Base-by-base conservation (phyloP, 2,329 filamentous ascomycete species). In the Aureobasidium sp. region DNA sequence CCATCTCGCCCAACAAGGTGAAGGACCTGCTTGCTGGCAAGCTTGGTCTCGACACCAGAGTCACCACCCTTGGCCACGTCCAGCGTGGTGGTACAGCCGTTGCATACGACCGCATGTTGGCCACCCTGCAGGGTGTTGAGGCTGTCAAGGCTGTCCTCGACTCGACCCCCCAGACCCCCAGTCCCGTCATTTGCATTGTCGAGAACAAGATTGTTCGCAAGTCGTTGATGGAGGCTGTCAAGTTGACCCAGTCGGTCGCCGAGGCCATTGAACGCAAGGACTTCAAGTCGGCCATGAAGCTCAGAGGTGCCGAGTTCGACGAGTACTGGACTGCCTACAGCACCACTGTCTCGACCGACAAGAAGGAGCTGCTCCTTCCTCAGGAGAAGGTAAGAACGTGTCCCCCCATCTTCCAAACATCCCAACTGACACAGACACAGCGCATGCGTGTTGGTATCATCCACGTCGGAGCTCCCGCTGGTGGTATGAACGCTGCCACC, bases 131-230 rank as follows among this genome's bases (percentile, higher is more conserved):
- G 72, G 94, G 92, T 69, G 90, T 95, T 3, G 92, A 96, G 74
- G 93, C 92, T 25, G 92, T 97, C 69, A 90, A 89, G 69, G 92
- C 93, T 23, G 90, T 96, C 19, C 81, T 96, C 29, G 90, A 95
- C 65, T 89, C 90, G 53, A 95, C 86, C 0, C 91, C 94, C 10
- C 88, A 94, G 45, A 93, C 89, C 0, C 89, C 90, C 60, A 96
- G 91, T 51, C 93, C 91, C 61, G 92, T 99, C 70, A 97, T 99
- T 71, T 92, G 91, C 67, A 92, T 99, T 67, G 92, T 87, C 65
- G 94, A 99, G 79, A 97, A 97, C 82, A 95, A 99, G 78, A 97
- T 99, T 71, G 86, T 91, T 65, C 85, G 92, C 60, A 91, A 92
- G 67, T 88, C 91, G 21, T 79, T 99, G 27, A 88, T 97, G 78